Evolutionary conservation across 306 rosid genomes (phyloP).

Genomic region (Trichosanthes cucumerina): DNA sequence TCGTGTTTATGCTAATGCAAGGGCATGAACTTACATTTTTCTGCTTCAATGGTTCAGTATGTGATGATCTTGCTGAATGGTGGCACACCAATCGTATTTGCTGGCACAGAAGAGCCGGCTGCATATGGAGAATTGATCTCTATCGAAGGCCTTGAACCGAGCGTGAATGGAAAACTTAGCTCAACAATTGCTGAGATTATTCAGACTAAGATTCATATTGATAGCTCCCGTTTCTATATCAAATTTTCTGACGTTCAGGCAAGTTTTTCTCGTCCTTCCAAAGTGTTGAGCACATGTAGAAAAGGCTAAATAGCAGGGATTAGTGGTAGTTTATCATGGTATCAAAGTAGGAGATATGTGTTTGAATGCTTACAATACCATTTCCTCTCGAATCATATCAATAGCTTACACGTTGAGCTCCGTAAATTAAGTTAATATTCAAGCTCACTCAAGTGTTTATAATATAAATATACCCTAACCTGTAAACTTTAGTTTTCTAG

Average conservation of each 20-base stretch:
- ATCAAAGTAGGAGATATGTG: background rate
- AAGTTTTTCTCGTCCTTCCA: background rate
- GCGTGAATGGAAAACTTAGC: slow-evolving; percentile 74
- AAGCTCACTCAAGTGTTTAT: background rate
- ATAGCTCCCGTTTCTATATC: slow-evolving; percentile 77
- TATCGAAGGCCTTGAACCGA: slow-evolving; percentile 75
- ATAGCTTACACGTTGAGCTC: background rate
- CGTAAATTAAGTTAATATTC: background rate
- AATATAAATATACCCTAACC: background rate
- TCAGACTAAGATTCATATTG: slow-evolving; percentile 69
- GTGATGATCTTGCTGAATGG: slow-evolving; percentile 92
- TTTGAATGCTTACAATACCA: background rate
- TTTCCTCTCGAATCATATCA: background rate
- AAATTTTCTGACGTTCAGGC: slow-evolving; percentile 83
- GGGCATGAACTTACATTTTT: background rate
- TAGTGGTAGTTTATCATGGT: background rate
- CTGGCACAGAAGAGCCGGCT: slow-evolving; percentile 84
- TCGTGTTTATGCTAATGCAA: background rate
- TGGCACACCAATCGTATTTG: slow-evolving; percentile 73
- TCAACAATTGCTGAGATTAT: slow-evolving; percentile 87
- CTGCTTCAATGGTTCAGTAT: slow-evolving; percentile 40
- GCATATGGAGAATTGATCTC: slow-evolving; percentile 89
- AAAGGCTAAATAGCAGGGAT: background rate
- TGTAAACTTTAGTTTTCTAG: background rate
- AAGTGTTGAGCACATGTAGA: background rate